These are phyloP conservation scores for Eutrema salsugineum DNA, from an alignment of 441 rosid genomes.

Conservation along the genomic window DNA sequence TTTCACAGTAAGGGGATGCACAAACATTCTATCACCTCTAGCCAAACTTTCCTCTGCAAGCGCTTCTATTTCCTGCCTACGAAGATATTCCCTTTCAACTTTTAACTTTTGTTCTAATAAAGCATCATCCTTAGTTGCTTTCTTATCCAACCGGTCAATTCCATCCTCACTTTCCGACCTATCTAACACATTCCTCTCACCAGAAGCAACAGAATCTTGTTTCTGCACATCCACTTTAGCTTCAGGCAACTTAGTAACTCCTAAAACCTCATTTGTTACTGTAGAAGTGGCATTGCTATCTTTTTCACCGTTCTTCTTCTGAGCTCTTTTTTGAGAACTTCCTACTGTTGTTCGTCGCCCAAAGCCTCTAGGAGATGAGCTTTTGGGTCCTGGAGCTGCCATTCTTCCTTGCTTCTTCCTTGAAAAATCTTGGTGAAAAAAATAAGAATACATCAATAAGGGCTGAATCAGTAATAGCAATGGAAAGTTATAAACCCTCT, in stretches of 20 bases:
- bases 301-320: conserved; percentile 39
- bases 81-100: conserved; percentile 42
- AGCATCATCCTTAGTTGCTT: conserved; percentile 26
- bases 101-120: conserved; percentile 40
- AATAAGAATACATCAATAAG: not conserved
- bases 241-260: conserved; percentile 25
- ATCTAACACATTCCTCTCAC: conserved; percentile 25
- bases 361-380: conserved; percentile 50
- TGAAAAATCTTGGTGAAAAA: conserved; percentile 59
- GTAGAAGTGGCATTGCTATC: conserved; percentile 38
- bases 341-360: conserved; percentile 41
- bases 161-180: conserved; percentile 5
- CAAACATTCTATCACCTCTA: conserved; percentile 57
- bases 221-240: conserved; percentile 33
- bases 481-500: not conserved
- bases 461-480: not conserved
- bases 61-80: conserved; percentile 50
- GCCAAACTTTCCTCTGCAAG: conserved; percentile 51
- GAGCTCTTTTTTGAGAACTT: conserved; percentile 43
- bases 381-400: conserved; percentile 46
- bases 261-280: conserved; percentile 26
- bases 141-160: conserved; percentile 15
- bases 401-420: conserved; percentile 56
- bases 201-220: conserved; percentile 33
- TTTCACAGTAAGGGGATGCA: conserved; percentile 56